Percentiles rank a stretch among this genome's conserved stretches.
Conservation (phyloP, 2,329 filamentous ascomycete genomes). For the Fragosphaeria purpurea region DNA sequence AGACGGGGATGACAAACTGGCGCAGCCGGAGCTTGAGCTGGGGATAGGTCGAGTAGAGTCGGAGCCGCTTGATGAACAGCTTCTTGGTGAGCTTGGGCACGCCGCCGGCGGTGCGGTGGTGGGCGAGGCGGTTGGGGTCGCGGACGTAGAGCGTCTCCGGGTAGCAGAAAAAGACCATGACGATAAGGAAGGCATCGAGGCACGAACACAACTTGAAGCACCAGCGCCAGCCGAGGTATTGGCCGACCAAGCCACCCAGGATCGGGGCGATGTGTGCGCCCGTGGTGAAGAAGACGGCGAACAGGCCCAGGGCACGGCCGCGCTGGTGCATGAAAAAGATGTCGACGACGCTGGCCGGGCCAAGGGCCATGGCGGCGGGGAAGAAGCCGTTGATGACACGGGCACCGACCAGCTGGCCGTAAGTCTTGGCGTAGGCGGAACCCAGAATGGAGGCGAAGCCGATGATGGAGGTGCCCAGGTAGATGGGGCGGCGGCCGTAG, state of each 20-base stretch:
- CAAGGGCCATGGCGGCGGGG: constrained; percentile 21
- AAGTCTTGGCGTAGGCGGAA: constrained; percentile 12
- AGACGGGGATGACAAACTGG: constrained; percentile 17
- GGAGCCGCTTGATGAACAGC: constrained; percentile 6
- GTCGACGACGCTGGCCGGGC: constrained; percentile 20
- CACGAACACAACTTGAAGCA: constrained; percentile 18
- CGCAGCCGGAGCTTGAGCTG: background rate
- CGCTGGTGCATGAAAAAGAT: constrained; percentile 22
- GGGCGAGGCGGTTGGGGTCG: background rate
- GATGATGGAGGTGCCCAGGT: constrained; percentile 15
- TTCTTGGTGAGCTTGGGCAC: background rate
- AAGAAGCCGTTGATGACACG: constrained; percentile 21
- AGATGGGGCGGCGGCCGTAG: constrained; percentile 17
- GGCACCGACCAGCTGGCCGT: constrained; percentile 13
- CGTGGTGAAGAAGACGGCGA: constrained; percentile 19
- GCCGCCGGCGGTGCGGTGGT: constrained; percentile 3
- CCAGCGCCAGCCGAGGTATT: constrained; percentile 10
- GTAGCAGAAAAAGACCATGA: constrained; percentile 17
- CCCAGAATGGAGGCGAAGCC: constrained; percentile 14
- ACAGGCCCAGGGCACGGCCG: constrained; percentile 20
- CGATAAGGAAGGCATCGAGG: constrained; percentile 17
- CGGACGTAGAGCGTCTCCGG: constrained; percentile 21
- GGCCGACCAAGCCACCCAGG: constrained; percentile 8
- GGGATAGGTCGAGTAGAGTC: background rate
- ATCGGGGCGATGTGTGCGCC: constrained; percentile 21